Conservation (phyloP, 306 rosid genomes). For the Cicer yamashitae region DNA sequence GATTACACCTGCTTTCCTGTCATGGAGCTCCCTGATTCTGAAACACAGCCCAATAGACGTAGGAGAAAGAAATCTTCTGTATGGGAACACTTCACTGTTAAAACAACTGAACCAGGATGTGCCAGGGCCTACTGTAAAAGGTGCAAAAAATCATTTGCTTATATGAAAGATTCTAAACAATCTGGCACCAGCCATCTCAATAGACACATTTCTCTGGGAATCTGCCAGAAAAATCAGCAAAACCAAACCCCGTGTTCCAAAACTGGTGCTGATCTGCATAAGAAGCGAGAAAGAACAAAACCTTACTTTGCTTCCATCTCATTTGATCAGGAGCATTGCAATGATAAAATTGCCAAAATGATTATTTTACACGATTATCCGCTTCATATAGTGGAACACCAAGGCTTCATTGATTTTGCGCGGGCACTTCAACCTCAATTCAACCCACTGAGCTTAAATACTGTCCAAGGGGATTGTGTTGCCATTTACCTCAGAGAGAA, state of each 20-base stretch:
- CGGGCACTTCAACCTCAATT: slow-evolving; percentile 80
- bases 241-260: slow-evolving; percentile 15
- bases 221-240: slow-evolving; percentile 64
- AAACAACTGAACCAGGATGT: slow-evolving; percentile 62
- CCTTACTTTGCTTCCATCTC: slow-evolving; percentile 50
- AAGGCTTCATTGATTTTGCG: slow-evolving; percentile 69
- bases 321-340: slow-evolving; percentile 74
- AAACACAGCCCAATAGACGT: slow-evolving; percentile 55
- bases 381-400: slow-evolving; percentile 92
- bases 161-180: slow-evolving; percentile 76
- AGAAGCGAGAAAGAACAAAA: slow-evolving; percentile 57
- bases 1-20: slow-evolving; percentile 42
- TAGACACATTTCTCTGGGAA: slow-evolving; percentile 75
- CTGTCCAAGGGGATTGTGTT: slow-evolving; percentile 71
- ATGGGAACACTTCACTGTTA: slow-evolving; percentile 86
- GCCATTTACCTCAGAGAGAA: slow-evolving; percentile 70
- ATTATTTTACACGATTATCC: slow-evolving; percentile 86
- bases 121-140: slow-evolving; percentile 78
- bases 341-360: slow-evolving; percentile 76
- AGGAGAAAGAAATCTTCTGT: slow-evolving; percentile 83
- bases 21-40: slow-evolving; percentile 54
- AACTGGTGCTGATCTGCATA: slow-evolving; percentile 51
- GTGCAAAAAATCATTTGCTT: slow-evolving; percentile 80
- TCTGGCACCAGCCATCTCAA: slow-evolving; percentile 95
- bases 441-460: slow-evolving; percentile 57